Evolutionary conservation across 2,329 filamentous ascomycete species (phyloP).

Genomic region (Cladosporium sp.): DNA sequence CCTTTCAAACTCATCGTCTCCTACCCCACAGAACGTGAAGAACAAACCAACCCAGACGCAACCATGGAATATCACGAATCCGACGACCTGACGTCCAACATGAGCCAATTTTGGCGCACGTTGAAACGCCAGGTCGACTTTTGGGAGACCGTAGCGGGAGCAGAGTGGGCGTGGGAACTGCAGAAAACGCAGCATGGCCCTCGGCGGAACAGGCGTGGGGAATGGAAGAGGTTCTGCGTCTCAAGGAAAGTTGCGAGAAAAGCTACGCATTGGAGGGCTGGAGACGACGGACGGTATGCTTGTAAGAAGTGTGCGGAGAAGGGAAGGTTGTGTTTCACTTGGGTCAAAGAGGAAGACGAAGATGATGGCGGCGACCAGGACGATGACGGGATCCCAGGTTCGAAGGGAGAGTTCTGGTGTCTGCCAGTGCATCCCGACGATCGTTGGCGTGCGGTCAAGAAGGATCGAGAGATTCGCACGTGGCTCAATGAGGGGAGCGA

Average conservation of each 20-base stretch:
- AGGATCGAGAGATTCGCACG: neutral
- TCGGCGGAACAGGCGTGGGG: neutral
- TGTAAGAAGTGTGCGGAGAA: conserved; percentile 23
- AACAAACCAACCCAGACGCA: neutral
- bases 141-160: conserved; percentile 23
- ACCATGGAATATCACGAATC: neutral
- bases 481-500: neutral
- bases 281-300: conserved; percentile 22
- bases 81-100: conserved; percentile 11
- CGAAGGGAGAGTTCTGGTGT: conserved; percentile 22
- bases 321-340: conserved; percentile 21
- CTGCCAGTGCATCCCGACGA: conserved; percentile 26
- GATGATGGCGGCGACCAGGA: conserved; percentile 21
- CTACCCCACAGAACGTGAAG: neutral
- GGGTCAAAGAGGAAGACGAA: conserved; percentile 16
- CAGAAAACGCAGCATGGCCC: conserved; percentile 12
- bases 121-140: conserved; percentile 15
- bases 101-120: conserved; percentile 13
- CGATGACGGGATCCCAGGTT: conserved; percentile 14
- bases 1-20: conserved; percentile 6
- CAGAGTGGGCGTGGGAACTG: conserved; percentile 22
- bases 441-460: conserved; percentile 17
- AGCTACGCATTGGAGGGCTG: conserved; percentile 20
- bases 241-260: conserved; percentile 19
- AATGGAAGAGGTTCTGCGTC: conserved; percentile 16